Percentiles rank a stretch among this genome's conserved stretches.
These are phyloP conservation scores for Quercus rubra DNA, from an alignment of 306 rosid genomes.

Conservation along the genomic window DNA sequence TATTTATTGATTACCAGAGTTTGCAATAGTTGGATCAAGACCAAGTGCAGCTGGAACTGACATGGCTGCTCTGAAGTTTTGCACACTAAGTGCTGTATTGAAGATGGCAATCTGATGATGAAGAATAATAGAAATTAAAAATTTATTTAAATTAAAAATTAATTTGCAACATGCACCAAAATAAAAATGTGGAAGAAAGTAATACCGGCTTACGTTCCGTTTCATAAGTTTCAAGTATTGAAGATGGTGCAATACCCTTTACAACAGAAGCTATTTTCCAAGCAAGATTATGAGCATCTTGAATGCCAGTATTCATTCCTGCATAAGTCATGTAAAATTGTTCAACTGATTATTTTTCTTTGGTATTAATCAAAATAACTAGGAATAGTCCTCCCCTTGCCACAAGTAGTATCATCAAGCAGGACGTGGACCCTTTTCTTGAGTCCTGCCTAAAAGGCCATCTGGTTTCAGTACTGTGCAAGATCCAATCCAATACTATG, in stretches of 20 bases:
- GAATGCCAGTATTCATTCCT: slow-evolving; percentile 99
- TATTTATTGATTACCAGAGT: slow-evolving; percentile 48
- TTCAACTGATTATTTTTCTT: slow-evolving; percentile 11
- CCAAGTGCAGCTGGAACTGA: slow-evolving; percentile 92
- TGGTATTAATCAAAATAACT: background rate
- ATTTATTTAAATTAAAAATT: slow-evolving; percentile 14
- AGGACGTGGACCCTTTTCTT: background rate
- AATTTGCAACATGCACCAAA: background rate
- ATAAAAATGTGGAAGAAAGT: slow-evolving; percentile 23
- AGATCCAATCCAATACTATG: background rate
- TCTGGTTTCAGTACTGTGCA: background rate
- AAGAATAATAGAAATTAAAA: slow-evolving; percentile 9
- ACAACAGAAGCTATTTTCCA: slow-evolving; percentile 89
- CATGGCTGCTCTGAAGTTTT: slow-evolving; percentile 93
- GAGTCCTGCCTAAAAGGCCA: background rate
- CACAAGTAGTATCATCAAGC: slow-evolving; percentile 1
- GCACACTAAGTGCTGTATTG: slow-evolving; percentile 75
- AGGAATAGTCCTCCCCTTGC: background rate
- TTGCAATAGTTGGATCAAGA: slow-evolving; percentile 85
- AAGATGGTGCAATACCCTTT: slow-evolving; percentile 72
- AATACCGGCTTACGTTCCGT: slow-evolving; percentile 81
- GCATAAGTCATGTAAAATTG: slow-evolving; percentile 26
- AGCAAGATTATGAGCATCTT: slow-evolving; percentile 95
- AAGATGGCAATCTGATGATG: slow-evolving; percentile 64
- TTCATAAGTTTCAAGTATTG: slow-evolving; percentile 74